A percentile compares a stretch with the other conserved stretches of the same genome.
phyloP scores from a whole-genome alignment of 352 stramenopile species.

The Albugo laibachii region DNA sequence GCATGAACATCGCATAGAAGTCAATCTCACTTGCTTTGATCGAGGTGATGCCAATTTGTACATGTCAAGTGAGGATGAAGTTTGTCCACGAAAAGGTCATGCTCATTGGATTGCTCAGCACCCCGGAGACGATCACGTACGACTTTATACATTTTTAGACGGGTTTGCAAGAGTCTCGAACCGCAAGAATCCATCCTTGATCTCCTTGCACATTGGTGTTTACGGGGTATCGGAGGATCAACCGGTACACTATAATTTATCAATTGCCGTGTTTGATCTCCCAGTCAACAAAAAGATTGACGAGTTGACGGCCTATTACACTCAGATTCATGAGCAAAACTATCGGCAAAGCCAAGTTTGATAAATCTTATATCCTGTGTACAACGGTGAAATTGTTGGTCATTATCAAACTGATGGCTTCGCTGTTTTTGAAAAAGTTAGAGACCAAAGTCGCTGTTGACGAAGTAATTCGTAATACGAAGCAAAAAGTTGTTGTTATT shows the following conservation, averaged over 20 bases:
- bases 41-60: constrained; percentile 41
- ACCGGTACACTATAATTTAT: constrained; percentile 25
- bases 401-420: constrained; percentile 17
- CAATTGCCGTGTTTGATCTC: constrained; percentile 28
- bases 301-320: not conserved
- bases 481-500: constrained; percentile 67
- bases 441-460: constrained; percentile 42
- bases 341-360: no score
- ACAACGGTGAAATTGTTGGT: no score
- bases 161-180: constrained; percentile 42
- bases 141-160: constrained; percentile 57
- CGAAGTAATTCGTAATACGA: constrained; percentile 50
- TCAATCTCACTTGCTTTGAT: constrained; percentile 22
- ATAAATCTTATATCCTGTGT: no score
- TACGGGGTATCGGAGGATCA: constrained; percentile 16
- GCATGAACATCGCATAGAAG: constrained; percentile 52
- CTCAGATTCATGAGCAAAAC: no score
- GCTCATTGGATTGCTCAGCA: constrained; percentile 53
- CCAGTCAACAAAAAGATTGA: constrained; percentile 25
- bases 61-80: constrained; percentile 32
- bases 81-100: constrained; percentile 35
- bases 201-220: constrained; percentile 54
- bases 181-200: constrained; percentile 16
- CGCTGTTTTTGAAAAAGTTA: constrained; percentile 49
- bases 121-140: constrained; percentile 27